Evolutionary conservation across 2,329 filamentous ascomycete species (phyloP), one percentile per base, ranked within the genome.

Genomic region (Aspergillus calidoustus): DNA sequence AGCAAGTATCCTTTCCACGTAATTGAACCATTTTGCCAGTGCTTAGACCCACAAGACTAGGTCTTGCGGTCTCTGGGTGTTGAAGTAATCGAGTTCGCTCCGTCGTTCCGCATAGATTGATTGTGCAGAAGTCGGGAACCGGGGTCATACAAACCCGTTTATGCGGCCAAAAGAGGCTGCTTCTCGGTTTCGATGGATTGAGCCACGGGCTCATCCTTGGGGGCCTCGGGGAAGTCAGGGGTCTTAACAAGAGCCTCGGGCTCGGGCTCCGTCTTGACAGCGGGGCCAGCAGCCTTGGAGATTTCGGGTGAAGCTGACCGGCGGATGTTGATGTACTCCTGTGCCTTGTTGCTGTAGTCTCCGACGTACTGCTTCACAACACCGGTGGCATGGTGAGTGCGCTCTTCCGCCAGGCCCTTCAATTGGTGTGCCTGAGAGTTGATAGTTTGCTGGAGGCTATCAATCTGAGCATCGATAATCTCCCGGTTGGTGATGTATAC

Each of bases 401-500:
- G 86, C 71, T 88, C 82, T 61, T 83, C 83, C 56, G 86, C 86
- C 63, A 89, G 75, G 53, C 86, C 83, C 73, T 83, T 84, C 68
- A 88, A 77, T 71, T 89, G 87, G 60, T 77, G 80, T 34, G 86
- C 83, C 74, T 89, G 87, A 69, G 83, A 76, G 72, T 80, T 83
- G 69, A 87, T 79, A 64, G 88, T 75, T 57, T 83, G 74, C 69
- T 82, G 79, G 48, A 81, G 79, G 68, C 86, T 81, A 68, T 82
- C 77, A 54, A 89, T 77, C 68, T 89, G 85, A 59, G 80, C 78
- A 69, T 89, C 87, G 67, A 89, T 89, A 66, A 86, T 70, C 67
- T 88, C 86, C 71, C 85, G 84, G 82, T 89, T 89, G 79, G 82
- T 83, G 71, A 89, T 82, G 79, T 89, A 89, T 73, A 87, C 69